Evolutionary conservation across 805 yeast genomes (phyloP), one percentile per base, ranked within the genome.

Genomic region (Alloascoidea africana): DNA sequence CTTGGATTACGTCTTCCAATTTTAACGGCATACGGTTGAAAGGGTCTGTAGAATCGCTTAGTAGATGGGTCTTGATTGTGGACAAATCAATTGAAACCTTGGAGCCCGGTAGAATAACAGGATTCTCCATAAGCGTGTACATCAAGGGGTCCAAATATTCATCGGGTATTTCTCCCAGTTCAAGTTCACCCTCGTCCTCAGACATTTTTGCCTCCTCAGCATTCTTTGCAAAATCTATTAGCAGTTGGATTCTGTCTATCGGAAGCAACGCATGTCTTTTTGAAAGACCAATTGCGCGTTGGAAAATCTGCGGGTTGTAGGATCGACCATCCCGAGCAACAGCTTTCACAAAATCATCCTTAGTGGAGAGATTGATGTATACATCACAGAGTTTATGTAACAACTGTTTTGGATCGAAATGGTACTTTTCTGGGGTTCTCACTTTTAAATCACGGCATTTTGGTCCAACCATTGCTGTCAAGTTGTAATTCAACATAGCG

Each of bases 1-100:
- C 78, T 14, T 91, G 94, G 16, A 69, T 56, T 17, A 87, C 94
- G 46, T 91, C 96, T 45, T 89, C 96, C 32, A 89, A 57, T 50
- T 73, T 84, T 49, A 91, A 64, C 3, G 97, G 97, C 62, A 76
- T 68, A 58, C 99, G 76, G 58, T 89, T 91, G 62, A 91, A 91
- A 14, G 99, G 99, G 62, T 91, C 99, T 0, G 95, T 91, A 1
- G 94, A 73, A 59, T 91, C 97, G 60, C 89, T 84, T 55, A 91
- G 68, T 41, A 91, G 63, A 63, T 91, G 98, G 3, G 95, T 83
- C 53, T 86, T 89, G 48, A 91, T 82, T 2, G 96, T 91, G 27
- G 91, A 70, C 52, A 93, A 66, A 55, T 91, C 99, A 48, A 91
- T 84, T 36, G 76, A 73, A 14, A 87, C 73, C 44, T 73, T 79